A percentile compares a stretch with the other conserved stretches of the same genome.
Conservation (phyloP, 164 flowering plant genomes). For the Aristolochia fimbriata region DNA sequence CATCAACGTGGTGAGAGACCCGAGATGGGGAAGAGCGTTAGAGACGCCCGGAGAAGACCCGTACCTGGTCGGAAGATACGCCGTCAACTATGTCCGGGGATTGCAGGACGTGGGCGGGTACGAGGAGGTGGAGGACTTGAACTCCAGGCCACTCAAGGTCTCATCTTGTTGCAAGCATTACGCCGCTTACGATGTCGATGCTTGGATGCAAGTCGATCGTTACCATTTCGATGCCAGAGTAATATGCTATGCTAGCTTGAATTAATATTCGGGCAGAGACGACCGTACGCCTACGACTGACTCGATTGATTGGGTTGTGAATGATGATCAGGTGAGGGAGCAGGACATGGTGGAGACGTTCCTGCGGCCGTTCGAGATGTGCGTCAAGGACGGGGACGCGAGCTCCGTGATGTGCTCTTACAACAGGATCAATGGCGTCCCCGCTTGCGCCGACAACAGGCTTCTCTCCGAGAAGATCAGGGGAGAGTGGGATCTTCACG, state of each 20-base stretch:
- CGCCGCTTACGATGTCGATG: conserved; percentile 18
- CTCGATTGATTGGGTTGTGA: too few species aligned
- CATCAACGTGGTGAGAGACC: conserved; percentile 15
- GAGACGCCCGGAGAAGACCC: conserved; percentile 22
- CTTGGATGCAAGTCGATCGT: conserved; percentile 11
- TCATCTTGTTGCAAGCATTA: conserved; percentile 18
- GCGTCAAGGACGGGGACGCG: conserved; percentile 16
- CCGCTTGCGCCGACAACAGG: conserved; percentile 11
- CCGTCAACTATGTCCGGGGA: conserved; percentile 13
- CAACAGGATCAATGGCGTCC: conserved; percentile 16
- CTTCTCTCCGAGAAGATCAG: conserved; percentile 11
- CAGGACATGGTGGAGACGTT: conserved; percentile 16
- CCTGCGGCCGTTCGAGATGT: conserved; percentile 15
- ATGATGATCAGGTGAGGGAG: conserved; percentile 7
- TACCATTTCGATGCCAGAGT: conserved; percentile 17
- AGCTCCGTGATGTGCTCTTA: conserved; percentile 19
- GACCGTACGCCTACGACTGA: too few species aligned
- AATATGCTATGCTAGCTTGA: too few species aligned
- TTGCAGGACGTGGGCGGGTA: conserved; percentile 14
- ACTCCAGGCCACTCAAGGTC: conserved; percentile 14
- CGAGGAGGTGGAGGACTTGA: conserved; percentile 2
- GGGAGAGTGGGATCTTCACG: conserved; percentile 17
- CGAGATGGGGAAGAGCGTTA: conserved; percentile 16
- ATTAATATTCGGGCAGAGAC: too few species aligned
- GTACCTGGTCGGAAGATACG: conserved; percentile 6